phyloP scores from a whole-genome alignment of 176 grass and related monocot genomes.

The Bromus sterilis region DNA sequence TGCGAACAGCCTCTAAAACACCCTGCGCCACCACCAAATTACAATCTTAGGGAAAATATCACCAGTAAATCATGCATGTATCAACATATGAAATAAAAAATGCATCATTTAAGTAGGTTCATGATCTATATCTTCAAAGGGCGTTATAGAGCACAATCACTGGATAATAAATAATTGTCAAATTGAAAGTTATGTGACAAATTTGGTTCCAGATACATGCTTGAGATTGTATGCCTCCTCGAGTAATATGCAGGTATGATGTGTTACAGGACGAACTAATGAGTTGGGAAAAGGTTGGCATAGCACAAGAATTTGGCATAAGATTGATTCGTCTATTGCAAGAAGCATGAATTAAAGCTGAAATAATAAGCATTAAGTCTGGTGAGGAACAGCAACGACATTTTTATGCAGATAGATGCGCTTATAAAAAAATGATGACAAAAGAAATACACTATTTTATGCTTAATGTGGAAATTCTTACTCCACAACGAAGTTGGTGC shows the following conservation, averaged over 20 bases:
- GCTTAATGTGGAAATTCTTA: constrained; percentile 44
- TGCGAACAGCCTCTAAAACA: constrained; percentile 97
- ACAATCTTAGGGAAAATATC: constrained; percentile 8
- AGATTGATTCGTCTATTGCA: neutral
- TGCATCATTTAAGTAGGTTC: neutral
- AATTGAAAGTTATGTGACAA: neutral
- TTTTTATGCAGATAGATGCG: neutral
- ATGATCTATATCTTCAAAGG: constrained; percentile 15
- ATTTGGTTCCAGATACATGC: neutral
- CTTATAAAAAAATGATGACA: neutral
- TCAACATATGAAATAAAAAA: constrained; percentile 17
- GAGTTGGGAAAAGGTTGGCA: neutral
- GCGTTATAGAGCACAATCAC: neutral
- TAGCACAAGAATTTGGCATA: neutral
- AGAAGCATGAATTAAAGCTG: neutral
- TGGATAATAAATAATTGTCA: neutral
- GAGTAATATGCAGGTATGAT: constrained; percentile 3
- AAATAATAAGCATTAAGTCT: constrained; percentile 6
- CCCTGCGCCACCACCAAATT: constrained; percentile 53
- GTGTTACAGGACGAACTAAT: neutral
- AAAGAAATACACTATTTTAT: constrained; percentile 13
- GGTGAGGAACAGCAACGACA: neutral
- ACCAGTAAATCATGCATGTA: neutral
- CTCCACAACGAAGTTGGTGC: constrained; percentile 95
- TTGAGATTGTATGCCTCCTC: neutral